Evolutionary conservation across 331 rosid species (phyloP), one percentile per base, ranked within the genome.

Genomic region (Quercus tomentella): DNA sequence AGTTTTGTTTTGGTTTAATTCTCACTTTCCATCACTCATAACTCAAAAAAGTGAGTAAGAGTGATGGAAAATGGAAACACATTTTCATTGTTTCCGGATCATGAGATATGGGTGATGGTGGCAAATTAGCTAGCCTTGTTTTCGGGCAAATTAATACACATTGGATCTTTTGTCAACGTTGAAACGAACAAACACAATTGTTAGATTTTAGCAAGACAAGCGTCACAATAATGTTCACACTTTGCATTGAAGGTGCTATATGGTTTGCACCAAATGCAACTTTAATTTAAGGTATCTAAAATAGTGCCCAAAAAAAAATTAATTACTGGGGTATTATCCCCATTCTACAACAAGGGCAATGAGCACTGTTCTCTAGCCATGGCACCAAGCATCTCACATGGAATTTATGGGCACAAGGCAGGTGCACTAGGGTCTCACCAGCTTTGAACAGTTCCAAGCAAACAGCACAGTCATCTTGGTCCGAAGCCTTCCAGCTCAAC

Each of bases 301-400:
- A 51, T 49, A 14, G 11, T 43, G 0, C 60, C 12, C 10, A 49
- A 49, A 22, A 30, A 35, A 77, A 61, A 20, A 21, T 75, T 77
- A 70, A 21, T 77, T 77, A 88, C 26, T 75, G 70, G 56, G 82
- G 30, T 73, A 22, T 60, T 18, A 82, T 74, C 25, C 76, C 76
- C 66, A 78, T 85, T 83, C 98, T 85, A 83, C 99, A 95, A 21
- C 98, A 95, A 56, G 99, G 99, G 85, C 99, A 95, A 25, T 89
- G 89, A 15, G 89, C 77, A 73, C 88, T 91, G 61, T 80, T 83
- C 63, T 87, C 79, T 4, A 95, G 89, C 99, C 99, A 95, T 61
- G 99, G 99, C 21, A 83, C 82, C 83, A 95, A 78, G 69, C 99
- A 95, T 4, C 70, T 77, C 57, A 85, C 85, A 66, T 95, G 99